Percentiles rank a stretch among this genome's conserved stretches.
These are phyloP conservation scores for Fusarium phyllophilum DNA, from an alignment of 2,329 filamentous ascomycete species.

Conservation along the genomic window DNA sequence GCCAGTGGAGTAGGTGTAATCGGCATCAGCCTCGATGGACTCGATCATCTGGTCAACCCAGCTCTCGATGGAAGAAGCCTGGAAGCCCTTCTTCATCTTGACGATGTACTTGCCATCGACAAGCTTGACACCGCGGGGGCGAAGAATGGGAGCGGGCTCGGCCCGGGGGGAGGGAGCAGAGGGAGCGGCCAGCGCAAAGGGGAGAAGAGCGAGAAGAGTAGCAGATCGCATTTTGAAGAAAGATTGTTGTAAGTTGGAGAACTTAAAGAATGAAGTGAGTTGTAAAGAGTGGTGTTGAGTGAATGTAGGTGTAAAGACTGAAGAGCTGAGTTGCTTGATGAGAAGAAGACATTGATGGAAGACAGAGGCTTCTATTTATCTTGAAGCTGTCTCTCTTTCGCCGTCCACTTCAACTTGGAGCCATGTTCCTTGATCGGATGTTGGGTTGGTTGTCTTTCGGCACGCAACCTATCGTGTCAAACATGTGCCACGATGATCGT, in stretches of 20 bases:
- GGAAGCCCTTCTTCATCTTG: conserved; percentile 46
- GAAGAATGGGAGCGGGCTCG: conserved; percentile 49
- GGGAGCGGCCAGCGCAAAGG: conserved; percentile 47
- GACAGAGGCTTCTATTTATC: conserved; percentile 32
- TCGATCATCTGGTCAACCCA: conserved; percentile 39
- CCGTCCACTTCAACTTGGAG: neutral
- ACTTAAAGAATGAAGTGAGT: conserved; percentile 8
- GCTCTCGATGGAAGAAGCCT: conserved; percentile 23
- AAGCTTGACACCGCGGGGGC: conserved; percentile 45
- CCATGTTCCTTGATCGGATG: neutral
- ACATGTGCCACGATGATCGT: conserved; percentile 33
- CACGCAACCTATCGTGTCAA: conserved; percentile 18
- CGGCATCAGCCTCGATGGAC: conserved; percentile 46
- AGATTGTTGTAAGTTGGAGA: neutral
- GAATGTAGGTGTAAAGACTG: conserved; percentile 22
- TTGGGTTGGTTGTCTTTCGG: conserved; percentile 12
- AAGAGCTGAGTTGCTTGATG: conserved; percentile 33
- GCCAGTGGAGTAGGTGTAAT: conserved; percentile 42
- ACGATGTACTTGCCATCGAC: conserved; percentile 53
- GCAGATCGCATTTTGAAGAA: conserved; percentile 47
- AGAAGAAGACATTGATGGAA: neutral
- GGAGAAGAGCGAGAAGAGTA: conserved; percentile 48
- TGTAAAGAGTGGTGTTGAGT: conserved; percentile 20
- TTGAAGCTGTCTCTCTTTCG: neutral
- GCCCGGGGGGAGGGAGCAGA: conserved; percentile 46